Evolutionary conservation across 805 yeast species (phyloP).

Genomic region (Yarrowia divulgata): DNA sequence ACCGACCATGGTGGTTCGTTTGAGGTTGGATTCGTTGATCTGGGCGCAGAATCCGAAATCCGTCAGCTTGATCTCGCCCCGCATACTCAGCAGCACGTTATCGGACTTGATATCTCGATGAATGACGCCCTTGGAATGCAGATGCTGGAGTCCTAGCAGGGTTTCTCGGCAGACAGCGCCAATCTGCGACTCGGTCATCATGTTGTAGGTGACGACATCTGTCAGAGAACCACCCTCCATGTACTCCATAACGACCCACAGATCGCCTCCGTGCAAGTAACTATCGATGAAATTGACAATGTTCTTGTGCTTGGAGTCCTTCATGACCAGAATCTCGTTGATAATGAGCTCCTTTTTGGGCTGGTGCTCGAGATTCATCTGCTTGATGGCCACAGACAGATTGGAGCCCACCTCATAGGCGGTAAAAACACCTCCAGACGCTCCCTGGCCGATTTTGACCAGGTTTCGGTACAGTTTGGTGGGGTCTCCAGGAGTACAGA

Average conservation of each 20-base stretch:
- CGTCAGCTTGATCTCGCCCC: conserved; percentile 91
- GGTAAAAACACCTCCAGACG: conserved; percentile 89
- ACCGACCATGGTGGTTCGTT: conserved; percentile 98
- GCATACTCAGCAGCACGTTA: conserved; percentile 80
- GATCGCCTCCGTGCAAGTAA: conserved; percentile 76
- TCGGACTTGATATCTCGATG: conserved; percentile 97
- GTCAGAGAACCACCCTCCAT: conserved; percentile 99
- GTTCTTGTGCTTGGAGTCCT: conserved; percentile 90
- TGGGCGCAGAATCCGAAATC: conserved; percentile 98
- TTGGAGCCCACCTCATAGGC: conserved; percentile 69
- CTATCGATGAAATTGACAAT: conserved; percentile 95
- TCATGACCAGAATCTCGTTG: conserved; percentile 96
- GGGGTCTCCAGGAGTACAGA: conserved; percentile 89
- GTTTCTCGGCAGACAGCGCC: conserved; percentile 96
- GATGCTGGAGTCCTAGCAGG: conserved; percentile 79
- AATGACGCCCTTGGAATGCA: conserved; percentile 91
- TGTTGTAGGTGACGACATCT: conserved; percentile 89
- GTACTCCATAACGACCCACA: conserved; percentile 98
- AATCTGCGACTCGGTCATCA: conserved; percentile 92
- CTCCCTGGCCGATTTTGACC: conserved; percentile 84
- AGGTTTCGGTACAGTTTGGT: conserved; percentile 66
- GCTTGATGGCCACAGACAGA: conserved; percentile 90
- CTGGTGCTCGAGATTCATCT: conserved; percentile 89
- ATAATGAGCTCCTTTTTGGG: conserved; percentile 95
- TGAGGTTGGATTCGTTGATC: conserved; percentile 66